Conservation (phyloP, 2,329 filamentous ascomycete genomes). For the Aspergillus arachidicola region DNA sequence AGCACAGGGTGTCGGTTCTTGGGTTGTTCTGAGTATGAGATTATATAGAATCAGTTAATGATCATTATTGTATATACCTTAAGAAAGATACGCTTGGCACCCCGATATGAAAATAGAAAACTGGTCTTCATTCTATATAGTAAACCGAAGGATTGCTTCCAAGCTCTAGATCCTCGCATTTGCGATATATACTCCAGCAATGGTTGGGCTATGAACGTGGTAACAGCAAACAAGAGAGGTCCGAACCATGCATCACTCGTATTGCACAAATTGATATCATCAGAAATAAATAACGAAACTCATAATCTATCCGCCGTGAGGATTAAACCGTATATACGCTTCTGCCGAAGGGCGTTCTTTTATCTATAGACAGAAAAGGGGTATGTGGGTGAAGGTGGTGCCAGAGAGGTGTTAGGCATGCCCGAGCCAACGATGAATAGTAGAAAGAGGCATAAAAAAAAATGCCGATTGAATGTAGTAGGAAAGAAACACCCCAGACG, state of each 20-base stretch:
- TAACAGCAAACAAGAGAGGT: conserved; percentile 2
- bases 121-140: background rate
- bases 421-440: background rate
- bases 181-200: background rate
- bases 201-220: conserved; percentile 8
- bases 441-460: background rate
- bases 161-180: background rate
- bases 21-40: background rate
- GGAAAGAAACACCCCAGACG: background rate
- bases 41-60: background rate
- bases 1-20: background rate
- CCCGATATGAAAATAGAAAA: background rate
- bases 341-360: conserved; percentile 7
- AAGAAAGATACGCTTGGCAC: background rate
- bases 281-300: conserved; percentile 15
- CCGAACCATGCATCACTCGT: conserved; percentile 9
- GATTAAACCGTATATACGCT: conserved; percentile 14
- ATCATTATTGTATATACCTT: background rate
- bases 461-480: background rate
- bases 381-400: conserved; percentile 8
- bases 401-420: background rate
- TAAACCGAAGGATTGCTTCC: background rate
- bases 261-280: conserved; percentile 18
- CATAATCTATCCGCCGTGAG: conserved; percentile 23
- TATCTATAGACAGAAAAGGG: conserved; percentile 16